These are phyloP conservation scores for Gomphus bonarii DNA, from an alignment of 1,284 basidiomycete genomes.

Conservation along the genomic window DNA sequence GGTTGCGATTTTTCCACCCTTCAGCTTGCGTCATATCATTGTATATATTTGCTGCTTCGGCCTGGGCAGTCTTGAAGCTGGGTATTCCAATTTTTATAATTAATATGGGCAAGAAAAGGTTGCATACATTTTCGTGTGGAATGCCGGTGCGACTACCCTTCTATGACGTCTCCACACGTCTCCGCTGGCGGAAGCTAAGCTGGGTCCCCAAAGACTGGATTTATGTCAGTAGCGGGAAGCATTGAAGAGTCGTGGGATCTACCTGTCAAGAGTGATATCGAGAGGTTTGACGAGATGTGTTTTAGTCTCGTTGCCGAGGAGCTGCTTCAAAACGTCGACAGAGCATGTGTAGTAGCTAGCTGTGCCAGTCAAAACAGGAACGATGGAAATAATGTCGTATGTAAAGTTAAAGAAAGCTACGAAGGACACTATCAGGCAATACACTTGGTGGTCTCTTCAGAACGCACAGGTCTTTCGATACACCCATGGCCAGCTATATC, in stretches of 20 bases:
- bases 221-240: neutral
- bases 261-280: constrained; percentile 8
- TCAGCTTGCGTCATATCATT: neutral
- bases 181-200: constrained; percentile 29
- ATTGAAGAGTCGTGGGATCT: constrained; percentile 14
- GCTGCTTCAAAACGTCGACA: constrained; percentile 37
- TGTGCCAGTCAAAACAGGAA: constrained; percentile 30
- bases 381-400: constrained; percentile 33
- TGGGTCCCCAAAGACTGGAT: constrained; percentile 33
- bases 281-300: constrained; percentile 32
- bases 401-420: constrained; percentile 15
- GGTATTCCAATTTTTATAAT: neutral
- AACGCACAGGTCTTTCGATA: neutral
- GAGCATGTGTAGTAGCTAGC: constrained; percentile 36
- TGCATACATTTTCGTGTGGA: constrained; percentile 34
- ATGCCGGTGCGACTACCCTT: constrained; percentile 37
- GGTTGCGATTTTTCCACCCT: neutral
- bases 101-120: neutral
- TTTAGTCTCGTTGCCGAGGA: constrained; percentile 29
- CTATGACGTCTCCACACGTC: constrained; percentile 40
- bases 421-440: constrained; percentile 4
- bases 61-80: neutral
- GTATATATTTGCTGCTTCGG: neutral
- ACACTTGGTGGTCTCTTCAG: neutral
- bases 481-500: neutral